phyloP scores from a whole-genome alignment of 208 protist genomes.

The Wallacemonas sp. region DNA sequence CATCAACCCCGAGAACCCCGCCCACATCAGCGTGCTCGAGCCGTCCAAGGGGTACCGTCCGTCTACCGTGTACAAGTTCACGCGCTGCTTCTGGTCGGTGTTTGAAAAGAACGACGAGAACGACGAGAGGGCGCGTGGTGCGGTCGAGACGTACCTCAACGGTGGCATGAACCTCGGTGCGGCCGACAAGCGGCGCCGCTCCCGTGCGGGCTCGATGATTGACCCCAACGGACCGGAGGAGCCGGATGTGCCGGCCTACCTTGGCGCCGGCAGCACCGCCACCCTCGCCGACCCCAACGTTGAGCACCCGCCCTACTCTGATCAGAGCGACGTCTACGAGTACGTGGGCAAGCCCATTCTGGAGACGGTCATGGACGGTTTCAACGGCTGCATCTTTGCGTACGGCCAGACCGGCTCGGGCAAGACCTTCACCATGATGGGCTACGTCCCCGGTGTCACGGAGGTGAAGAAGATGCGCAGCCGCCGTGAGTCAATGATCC shows the following conservation, averaged over 20 bases:
- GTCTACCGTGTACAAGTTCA: slow-evolving; percentile 69
- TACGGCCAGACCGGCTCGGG: slow-evolving; percentile 91
- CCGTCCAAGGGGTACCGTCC: slow-evolving; percentile 57
- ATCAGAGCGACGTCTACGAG: slow-evolving; percentile 71
- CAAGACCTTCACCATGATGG: slow-evolving; percentile 95
- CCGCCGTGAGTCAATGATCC: slow-evolving; percentile 17
- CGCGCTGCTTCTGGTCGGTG: slow-evolving; percentile 83
- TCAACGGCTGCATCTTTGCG: slow-evolving; percentile 89
- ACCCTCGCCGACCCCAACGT: slow-evolving; percentile 45
- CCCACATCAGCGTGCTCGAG: slow-evolving; percentile 69
- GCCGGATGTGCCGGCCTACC: slow-evolving; percentile 22
- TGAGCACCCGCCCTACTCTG: slow-evolving; percentile 74
- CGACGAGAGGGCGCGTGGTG: slow-evolving; percentile 22
- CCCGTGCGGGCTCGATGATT: slow-evolving; percentile 30
- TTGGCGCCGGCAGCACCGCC: slow-evolving; percentile 50
- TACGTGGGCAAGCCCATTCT: slow-evolving; percentile 74
- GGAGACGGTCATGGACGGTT: slow-evolving; percentile 79
- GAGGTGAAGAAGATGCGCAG: slow-evolving; percentile 30
- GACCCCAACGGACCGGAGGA: not conserved
- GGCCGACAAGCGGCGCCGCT: slow-evolving; percentile 19
- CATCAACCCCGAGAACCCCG: slow-evolving; percentile 75
- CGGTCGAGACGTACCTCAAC: slow-evolving; percentile 46
- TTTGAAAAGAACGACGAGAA: slow-evolving; percentile 27
- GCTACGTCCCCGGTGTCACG: slow-evolving; percentile 48
- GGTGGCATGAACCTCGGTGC: slow-evolving; percentile 44